Evolutionary conservation across 495 filamentous ascomycete genomes (phyloP).

Genomic region (Pyrenopolyporus hunteri): DNA sequence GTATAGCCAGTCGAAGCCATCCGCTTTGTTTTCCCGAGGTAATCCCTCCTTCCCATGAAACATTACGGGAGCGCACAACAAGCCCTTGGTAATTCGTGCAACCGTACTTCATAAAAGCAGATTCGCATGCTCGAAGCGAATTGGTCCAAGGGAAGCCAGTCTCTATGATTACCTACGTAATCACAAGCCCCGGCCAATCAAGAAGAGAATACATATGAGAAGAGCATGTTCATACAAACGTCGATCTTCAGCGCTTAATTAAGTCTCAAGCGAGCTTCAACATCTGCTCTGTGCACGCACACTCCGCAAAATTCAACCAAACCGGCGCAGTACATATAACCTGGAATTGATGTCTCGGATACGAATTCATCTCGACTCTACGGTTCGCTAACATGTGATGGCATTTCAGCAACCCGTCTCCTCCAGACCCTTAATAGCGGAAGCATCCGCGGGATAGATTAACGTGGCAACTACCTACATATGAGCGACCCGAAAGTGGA

Average conservation of each 20-base stretch:
- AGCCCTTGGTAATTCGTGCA: conserved; percentile 16
- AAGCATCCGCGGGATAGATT: conserved; percentile 20
- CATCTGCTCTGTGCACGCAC: not conserved
- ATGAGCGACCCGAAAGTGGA: too few species aligned
- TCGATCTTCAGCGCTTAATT: conserved; percentile 11
- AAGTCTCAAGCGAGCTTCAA: conserved; percentile 5
- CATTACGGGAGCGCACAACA: conserved; percentile 23
- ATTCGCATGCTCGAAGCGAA: not conserved
- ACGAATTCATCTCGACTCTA: not conserved
- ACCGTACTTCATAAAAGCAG: conserved; percentile 4
- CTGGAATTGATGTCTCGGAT: conserved; percentile 6
- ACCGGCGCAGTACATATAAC: not conserved
- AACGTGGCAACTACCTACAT: too few species aligned
- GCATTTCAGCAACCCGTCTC: conserved; percentile 1
- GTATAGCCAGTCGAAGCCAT: conserved; percentile 1
- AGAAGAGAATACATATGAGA: not conserved
- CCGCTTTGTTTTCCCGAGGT: conserved; percentile 17
- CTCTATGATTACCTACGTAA: conserved; percentile 18
- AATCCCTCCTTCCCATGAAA: conserved; percentile 24
- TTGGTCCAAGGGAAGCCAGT: not conserved
- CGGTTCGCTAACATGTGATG: not conserved
- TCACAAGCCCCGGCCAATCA: conserved; percentile 13
- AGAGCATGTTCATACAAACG: conserved; percentile 15
- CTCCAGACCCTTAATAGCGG: conserved; percentile 18
- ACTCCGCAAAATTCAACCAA: conserved; percentile 6